A percentile compares a stretch with the other conserved stretches of the same genome.
Evolutionary conservation across 176 grass and related monocot species (phyloP).

Genomic region (Carex scoparia): DNA sequence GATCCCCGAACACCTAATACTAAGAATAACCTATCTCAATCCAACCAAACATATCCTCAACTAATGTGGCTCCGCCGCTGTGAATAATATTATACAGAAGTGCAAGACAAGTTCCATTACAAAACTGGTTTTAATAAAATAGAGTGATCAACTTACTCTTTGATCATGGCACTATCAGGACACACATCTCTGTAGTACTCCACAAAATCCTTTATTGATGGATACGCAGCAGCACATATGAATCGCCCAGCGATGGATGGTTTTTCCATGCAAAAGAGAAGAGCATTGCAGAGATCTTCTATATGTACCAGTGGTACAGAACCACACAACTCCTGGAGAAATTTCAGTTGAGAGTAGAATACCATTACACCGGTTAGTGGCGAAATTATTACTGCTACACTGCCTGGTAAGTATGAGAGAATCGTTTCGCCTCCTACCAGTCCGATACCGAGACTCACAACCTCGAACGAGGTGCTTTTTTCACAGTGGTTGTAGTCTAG

Average conservation of each 20-base stretch:
- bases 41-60: no score
- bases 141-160: conserved; percentile 34
- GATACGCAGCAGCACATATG: conserved; percentile 38
- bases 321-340: conserved; percentile 52
- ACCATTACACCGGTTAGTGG: conserved; percentile 30
- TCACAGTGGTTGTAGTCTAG: conserved; percentile 29
- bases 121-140: neutral
- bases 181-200: conserved; percentile 24
- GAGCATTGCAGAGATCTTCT: conserved; percentile 55
- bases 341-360: conserved; percentile 15
- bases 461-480: conserved; percentile 18
- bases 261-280: conserved; percentile 56
- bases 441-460: conserved; percentile 38
- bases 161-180: conserved; percentile 35
- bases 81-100: neutral
- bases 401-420: conserved; percentile 17
- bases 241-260: conserved; percentile 51
- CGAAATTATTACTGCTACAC: conserved; percentile 18
- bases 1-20: no score
- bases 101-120: neutral
- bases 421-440: conserved; percentile 49
- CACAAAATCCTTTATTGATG: conserved; percentile 31
- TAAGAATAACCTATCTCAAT: no score
- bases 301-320: conserved; percentile 59
- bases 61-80: no score